These are phyloP conservation scores for Durio zibethinus DNA, from an alignment of 345 rosid genomes.

Conservation along the genomic window DNA sequence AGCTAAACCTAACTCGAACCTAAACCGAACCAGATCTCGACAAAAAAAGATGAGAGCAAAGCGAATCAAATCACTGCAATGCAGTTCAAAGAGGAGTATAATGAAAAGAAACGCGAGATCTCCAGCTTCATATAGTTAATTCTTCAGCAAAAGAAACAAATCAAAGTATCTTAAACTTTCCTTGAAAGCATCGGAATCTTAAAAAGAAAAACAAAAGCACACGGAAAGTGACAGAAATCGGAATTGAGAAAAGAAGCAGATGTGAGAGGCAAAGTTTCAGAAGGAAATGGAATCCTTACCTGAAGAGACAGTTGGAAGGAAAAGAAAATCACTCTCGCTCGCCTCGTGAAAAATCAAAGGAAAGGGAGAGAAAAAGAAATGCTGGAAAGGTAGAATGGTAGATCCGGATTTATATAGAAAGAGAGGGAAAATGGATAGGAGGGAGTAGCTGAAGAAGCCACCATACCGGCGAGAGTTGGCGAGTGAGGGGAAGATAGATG, in stretches of 20 bases:
- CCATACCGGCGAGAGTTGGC: slow-evolving; percentile 8
- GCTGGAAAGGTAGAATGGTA: slow-evolving; percentile 11
- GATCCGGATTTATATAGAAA: slow-evolving; percentile 19
- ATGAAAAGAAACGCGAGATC: slow-evolving; percentile 2
- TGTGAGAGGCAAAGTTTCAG: background rate
- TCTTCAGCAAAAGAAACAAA: slow-evolving; percentile 15
- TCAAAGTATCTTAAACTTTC: background rate
- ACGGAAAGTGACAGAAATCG: slow-evolving; percentile 21
- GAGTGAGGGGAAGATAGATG: slow-evolving; percentile 6
- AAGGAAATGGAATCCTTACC: slow-evolving; percentile 10
- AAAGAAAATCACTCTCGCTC: background rate
- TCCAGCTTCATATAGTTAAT: slow-evolving; percentile 3
- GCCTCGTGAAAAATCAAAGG: slow-evolving; percentile 3
- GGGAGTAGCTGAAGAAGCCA: slow-evolving; percentile 5
- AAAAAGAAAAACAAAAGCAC: background rate
- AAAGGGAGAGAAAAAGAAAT: background rate
- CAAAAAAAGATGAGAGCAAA: slow-evolving; percentile 1
- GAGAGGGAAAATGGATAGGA: background rate
- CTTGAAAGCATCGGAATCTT: slow-evolving; percentile 26
- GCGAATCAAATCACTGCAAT: slow-evolving; percentile 4
- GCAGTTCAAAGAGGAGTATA: background rate
- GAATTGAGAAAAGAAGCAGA: slow-evolving; percentile 22
- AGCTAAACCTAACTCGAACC: slow-evolving; percentile 23
- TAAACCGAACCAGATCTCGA: slow-evolving; percentile 21
- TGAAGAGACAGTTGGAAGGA: background rate